Evolutionary conservation across 164 flowering plant genomes (phyloP).

Genomic region (Vitis cinerea): DNA sequence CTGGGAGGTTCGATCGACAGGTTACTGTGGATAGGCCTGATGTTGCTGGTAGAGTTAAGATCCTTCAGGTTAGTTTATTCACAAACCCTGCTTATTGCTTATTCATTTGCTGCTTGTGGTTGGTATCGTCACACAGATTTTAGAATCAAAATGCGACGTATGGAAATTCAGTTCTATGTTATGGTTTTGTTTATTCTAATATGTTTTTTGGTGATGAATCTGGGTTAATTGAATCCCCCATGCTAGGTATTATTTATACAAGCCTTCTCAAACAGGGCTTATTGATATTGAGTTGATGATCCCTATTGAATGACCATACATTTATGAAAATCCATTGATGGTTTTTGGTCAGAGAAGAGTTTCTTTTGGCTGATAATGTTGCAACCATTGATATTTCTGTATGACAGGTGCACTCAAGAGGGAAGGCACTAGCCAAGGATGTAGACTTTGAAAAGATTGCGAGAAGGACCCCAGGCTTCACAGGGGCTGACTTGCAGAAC

Average conservation of each 20-base stretch:
- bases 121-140: not conserved
- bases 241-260: too few relatives aligned
- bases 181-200: too few relatives aligned
- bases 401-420: conserved; percentile 86
- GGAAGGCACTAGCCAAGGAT: conserved; percentile 90
- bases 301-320: too few relatives aligned
- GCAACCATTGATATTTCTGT: not conserved
- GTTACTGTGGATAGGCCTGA: conserved; percentile 95
- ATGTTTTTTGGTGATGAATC: too few relatives aligned
- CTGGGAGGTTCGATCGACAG: conserved; percentile 97
- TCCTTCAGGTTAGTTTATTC: conserved; percentile 68
- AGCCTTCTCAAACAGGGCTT: too few relatives aligned
- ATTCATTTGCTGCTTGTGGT: too few relatives aligned
- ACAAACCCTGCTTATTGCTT: not conserved
- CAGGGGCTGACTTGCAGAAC: conserved; percentile 94
- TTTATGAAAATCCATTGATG: too few relatives aligned
- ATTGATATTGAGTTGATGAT: too few relatives aligned
- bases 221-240: too few relatives aligned
- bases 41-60: conserved; percentile 91
- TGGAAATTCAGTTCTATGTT: too few relatives aligned
- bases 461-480: conserved; percentile 92
- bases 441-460: conserved; percentile 92
- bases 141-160: too few relatives aligned
- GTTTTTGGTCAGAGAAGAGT: too few relatives aligned
- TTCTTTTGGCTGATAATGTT: not conserved